Conservation (phyloP, 768 basidiomycete species). For the Lentinula edodes region DNA sequence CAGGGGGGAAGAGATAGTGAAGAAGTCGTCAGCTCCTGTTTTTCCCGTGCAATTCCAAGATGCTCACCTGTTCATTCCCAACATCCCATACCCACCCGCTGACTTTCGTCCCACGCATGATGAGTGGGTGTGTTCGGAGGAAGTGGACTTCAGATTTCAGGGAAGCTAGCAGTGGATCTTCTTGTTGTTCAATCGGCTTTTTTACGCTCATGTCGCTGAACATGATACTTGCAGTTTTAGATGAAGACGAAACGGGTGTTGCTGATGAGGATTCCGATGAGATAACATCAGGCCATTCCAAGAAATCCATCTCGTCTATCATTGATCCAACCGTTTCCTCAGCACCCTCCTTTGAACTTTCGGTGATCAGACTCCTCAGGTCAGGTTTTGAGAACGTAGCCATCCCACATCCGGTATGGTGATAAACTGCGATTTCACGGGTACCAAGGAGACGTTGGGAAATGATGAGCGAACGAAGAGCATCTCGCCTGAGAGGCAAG, state of each 20-base stretch:
- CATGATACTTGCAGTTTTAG: too few species aligned
- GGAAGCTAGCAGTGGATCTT: slow-evolving; percentile 23
- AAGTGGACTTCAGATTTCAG: slow-evolving; percentile 40
- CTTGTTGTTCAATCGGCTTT: not conserved
- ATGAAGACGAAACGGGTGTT: not conserved
- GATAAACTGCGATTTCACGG: slow-evolving; percentile 42
- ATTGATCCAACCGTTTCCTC: slow-evolving; percentile 15
- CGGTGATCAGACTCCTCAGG: slow-evolving; percentile 32
- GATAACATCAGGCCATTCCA: slow-evolving; percentile 21
- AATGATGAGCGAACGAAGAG: slow-evolving; percentile 43
- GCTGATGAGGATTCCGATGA: not conserved
- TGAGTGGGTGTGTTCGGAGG: slow-evolving; percentile 34
- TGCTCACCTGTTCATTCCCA: slow-evolving; percentile 45
- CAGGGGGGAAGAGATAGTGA: too few species aligned
- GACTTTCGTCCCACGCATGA: slow-evolving; percentile 32
- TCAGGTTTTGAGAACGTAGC: slow-evolving; percentile 34
- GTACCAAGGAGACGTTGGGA: slow-evolving; percentile 48
- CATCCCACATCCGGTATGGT: slow-evolving; percentile 56
- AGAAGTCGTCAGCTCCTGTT: too few species aligned
- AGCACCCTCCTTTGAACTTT: slow-evolving; percentile 13
- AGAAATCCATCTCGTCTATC: slow-evolving; percentile 35
- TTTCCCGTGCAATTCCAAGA: too few species aligned
- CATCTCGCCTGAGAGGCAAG: slow-evolving; percentile 30
- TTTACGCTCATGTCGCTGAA: not conserved
- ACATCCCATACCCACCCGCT: slow-evolving; percentile 51